Evolutionary conservation across 2,329 filamentous ascomycete species (phyloP).

Genomic region (Fusarium tanahbumbuense): DNA sequence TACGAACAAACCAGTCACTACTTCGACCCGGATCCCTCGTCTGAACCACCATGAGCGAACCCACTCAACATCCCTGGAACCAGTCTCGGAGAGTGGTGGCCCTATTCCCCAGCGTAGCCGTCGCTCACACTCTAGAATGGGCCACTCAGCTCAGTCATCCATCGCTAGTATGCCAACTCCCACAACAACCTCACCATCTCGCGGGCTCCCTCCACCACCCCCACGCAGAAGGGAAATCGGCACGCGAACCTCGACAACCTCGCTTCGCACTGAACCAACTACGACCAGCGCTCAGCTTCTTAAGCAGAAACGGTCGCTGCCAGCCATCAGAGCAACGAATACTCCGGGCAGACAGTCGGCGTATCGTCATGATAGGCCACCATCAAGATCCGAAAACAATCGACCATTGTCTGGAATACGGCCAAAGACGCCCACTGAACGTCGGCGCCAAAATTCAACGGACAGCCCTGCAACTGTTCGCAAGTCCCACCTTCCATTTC

Average conservation of each 20-base stretch:
- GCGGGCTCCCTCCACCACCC: constrained; percentile 68
- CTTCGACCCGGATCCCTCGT: constrained; percentile 79
- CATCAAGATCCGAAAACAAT: constrained; percentile 66
- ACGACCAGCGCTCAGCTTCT: constrained; percentile 74
- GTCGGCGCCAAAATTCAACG: constrained; percentile 58
- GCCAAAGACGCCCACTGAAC: constrained; percentile 79
- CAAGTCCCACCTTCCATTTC: constrained; percentile 76
- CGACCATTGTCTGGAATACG: constrained; percentile 66
- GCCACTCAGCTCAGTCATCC: constrained; percentile 77
- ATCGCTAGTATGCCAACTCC: constrained; percentile 72
- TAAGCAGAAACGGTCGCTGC: constrained; percentile 73
- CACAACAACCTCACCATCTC: constrained; percentile 66
- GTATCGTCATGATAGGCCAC: constrained; percentile 66
- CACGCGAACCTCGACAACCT: constrained; percentile 64
- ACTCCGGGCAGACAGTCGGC: constrained; percentile 62
- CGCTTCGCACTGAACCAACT: constrained; percentile 69
- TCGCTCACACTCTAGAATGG: constrained; percentile 74
- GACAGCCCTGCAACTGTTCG: constrained; percentile 66
- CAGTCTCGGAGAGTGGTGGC: constrained; percentile 89
- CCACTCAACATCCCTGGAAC: constrained; percentile 80
- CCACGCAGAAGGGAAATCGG: constrained; percentile 71
- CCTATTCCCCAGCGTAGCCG: constrained; percentile 69
- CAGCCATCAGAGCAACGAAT: constrained; percentile 65
- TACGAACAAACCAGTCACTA: constrained; percentile 74
- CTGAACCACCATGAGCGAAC: constrained; percentile 78